phyloP scores from a whole-genome alignment of 31 red algal species.

The Asparagopsis taxiformis region DNA sequence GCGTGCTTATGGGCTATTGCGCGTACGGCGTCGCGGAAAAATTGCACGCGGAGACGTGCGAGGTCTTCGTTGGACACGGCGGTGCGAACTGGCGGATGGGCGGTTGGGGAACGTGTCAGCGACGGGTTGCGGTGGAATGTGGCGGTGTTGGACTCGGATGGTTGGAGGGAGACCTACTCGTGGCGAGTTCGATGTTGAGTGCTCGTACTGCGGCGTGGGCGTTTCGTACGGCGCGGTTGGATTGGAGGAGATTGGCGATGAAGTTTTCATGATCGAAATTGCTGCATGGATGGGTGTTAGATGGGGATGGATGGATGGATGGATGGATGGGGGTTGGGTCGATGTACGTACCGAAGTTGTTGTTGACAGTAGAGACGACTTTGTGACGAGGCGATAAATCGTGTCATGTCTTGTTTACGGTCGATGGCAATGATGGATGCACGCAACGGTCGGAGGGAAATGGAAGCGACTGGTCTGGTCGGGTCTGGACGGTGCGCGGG shows the following conservation, averaged over 20 bases:
- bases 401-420: too few relatives aligned
- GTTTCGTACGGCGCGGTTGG: conserved; percentile 12
- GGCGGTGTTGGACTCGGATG: not conserved
- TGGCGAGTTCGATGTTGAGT: conserved; percentile 76
- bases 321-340: too few relatives aligned
- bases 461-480: too few relatives aligned
- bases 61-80: conserved; percentile 91
- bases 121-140: not conserved
- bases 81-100: conserved; percentile 40
- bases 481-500: too few relatives aligned
- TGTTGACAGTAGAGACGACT: too few relatives aligned
- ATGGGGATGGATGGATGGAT: too few relatives aligned
- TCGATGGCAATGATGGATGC: too few relatives aligned
- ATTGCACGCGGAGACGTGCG: conserved; percentile 64
- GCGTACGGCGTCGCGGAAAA: conserved; percentile 58
- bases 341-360: too few relatives aligned
- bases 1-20: conserved; percentile 24
- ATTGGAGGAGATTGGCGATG: conserved; percentile 75
- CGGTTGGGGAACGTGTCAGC: not conserved
- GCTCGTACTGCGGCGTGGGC: conserved; percentile 78
- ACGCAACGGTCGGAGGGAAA: too few relatives aligned
- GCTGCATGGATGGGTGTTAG: too few relatives aligned
- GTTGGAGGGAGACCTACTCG: conserved; percentile 25
- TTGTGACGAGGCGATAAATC: too few relatives aligned
- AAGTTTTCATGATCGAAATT: conserved; percentile 91